Base-by-base conservation (phyloP, 352 stramenopile species). In the Phytophthora brassicae region DNA sequence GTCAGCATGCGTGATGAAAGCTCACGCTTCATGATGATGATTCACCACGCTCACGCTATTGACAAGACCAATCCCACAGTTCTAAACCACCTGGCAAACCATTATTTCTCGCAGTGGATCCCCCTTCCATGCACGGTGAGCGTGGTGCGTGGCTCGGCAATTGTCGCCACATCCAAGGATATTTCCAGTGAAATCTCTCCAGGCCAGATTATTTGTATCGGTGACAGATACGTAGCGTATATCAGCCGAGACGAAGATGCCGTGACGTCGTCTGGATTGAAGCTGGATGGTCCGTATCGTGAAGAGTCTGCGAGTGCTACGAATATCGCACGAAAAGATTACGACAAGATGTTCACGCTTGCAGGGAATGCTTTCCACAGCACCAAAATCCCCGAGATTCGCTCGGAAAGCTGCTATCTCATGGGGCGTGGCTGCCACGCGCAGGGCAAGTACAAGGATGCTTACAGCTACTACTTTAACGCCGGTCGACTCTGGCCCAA, bases 71-170 rank as follows among this genome's bases (percentile, higher is more conserved):
- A 93, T 56, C 85, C 87, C 8, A 94, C 84, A 52, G 96, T 98
- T 17, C 79, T 98, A 43, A 99, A 99, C 77, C 96, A 99, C 72
- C 74, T 99, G 53, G 96, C 96, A 9, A 98, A 99, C 84, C 95
- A 99, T 75, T 99, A 98, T 70, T 99, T 99, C 74, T 96, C 90
- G 53, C 97, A 98, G 61, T 99, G 95, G 95, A 96, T 97, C 8
- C 92, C 90, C 0, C 66, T 98, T 23, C 76, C 91, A 6, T 97
- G 92, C 39, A 93, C 84, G 0, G 87, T 94, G 22, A 77, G 85
- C 35, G 88, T 97, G 5, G 77, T 94, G 60, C 75, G 85, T 48
- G 90, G 92, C 57, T 97, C 86, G 2, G 67, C 75, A n/a, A 68
- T 97, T 23, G 75, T 98, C 0, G 72, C 78, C 7, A 94, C 86